These are phyloP conservation scores for Scheffersomyces lignosus DNA, from an alignment of 805 yeast species.

Conservation along the genomic window DNA sequence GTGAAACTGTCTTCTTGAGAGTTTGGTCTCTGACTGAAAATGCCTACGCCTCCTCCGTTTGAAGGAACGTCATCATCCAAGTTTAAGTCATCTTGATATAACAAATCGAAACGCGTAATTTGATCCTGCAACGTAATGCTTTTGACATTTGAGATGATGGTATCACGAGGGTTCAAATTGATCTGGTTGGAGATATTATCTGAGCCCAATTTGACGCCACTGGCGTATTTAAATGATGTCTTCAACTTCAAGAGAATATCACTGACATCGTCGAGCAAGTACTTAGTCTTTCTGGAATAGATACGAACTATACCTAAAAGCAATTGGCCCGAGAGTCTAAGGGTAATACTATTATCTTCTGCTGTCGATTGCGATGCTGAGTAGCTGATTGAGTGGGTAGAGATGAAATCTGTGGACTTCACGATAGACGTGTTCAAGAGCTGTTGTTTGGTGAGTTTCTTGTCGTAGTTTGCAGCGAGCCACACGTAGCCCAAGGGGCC, in stretches of 20 bases:
- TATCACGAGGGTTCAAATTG: constrained; percentile 59
- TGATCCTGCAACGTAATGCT: constrained; percentile 71
- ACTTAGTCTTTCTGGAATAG: constrained; percentile 81
- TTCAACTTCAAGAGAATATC: constrained; percentile 73
- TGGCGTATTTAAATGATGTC: constrained; percentile 54
- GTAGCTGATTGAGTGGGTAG: constrained; percentile 62
- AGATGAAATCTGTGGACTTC: constrained; percentile 41
- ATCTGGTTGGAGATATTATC: constrained; percentile 37
- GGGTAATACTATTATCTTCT: constrained; percentile 55
- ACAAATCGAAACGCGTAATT: constrained; percentile 72
- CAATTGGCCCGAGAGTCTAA: constrained; percentile 82
- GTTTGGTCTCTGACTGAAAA: constrained; percentile 21
- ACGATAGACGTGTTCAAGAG: constrained; percentile 69
- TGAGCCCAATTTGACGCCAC: constrained; percentile 27
- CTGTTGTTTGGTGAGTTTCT: constrained; percentile 70
- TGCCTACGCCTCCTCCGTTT: constrained; percentile 8
- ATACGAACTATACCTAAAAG: constrained; percentile 85
- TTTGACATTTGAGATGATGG: constrained; percentile 59
- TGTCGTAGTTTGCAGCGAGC: constrained; percentile 89
- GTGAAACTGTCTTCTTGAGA: constrained; percentile 34
- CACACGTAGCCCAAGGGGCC: constrained; percentile 90
- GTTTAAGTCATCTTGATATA: constrained; percentile 59
- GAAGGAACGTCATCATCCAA: constrained; percentile 26
- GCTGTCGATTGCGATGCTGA: constrained; percentile 13
- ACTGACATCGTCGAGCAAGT: constrained; percentile 77